Base-by-base conservation (phyloP, 176 grass and related monocot species). In the Eleusine indica region DNA sequence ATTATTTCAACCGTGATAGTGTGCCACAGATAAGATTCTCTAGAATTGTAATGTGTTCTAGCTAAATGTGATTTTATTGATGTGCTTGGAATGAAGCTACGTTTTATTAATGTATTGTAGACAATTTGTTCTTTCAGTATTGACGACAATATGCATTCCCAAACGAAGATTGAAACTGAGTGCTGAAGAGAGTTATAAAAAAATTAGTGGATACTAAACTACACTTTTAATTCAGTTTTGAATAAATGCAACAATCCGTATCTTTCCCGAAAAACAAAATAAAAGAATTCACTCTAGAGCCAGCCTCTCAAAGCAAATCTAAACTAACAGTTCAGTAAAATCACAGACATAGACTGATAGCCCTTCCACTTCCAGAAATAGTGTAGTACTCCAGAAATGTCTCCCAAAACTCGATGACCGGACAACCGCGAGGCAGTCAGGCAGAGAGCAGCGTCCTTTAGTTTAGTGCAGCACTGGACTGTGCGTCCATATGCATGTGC, bases 401-500 rank as follows among this genome's bases (percentile, higher is more conserved):
- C 66, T 62, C 67, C 28, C 49, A 47, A 35, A 25, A 13, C 11
- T 58, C n/a, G 35, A 75, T 67, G 4, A 9, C 44, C 22, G 74
- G 58, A 46, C 61, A 35, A 81, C 21, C n/a, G 16, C 22, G 6
- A 78, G 6, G 44, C 44, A 25, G 25, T 25, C 32, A 2, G 32
- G 75, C 22, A 21, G 65, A 74, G 25, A 67, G 77, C 58, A 68
- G 7, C 41, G 53, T 16, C 65, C 48, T 77, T 62, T 51, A 40
- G 19, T 49, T 43, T 3, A 35, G 32, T 58, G 22, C 28, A 80
- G 75, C 48, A 69, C 9, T 75, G 75, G 28, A 40, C 66, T 85
- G 76, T 54, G 77, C 66, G 52, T 52, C 67, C 40, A 39, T 54
- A 6, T 47, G 44, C 41, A 22, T 82, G 69, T 56, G 73, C 72